Percentiles rank a stretch among this genome's conserved stretches.
These are phyloP conservation scores for Daldinia sp. DNA, from an alignment of 2,329 filamentous ascomycete genomes.

Conservation along the genomic window DNA sequence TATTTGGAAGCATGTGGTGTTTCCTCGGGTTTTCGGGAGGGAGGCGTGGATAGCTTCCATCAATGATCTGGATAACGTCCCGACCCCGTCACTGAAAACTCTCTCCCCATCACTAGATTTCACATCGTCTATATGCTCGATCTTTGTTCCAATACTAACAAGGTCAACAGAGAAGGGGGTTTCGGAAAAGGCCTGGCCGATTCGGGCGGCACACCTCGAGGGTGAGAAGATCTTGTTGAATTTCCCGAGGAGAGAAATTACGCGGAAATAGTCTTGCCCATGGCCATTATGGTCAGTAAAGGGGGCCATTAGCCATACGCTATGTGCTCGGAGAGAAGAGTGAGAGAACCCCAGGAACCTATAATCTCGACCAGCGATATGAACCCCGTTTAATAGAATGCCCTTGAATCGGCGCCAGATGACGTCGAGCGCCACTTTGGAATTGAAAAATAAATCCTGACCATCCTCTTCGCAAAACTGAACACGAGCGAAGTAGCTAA, in stretches of 20 bases:
- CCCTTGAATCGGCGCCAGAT: slow-evolving; percentile 68
- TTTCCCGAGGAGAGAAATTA: slow-evolving; percentile 59
- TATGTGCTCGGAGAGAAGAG: slow-evolving; percentile 76
- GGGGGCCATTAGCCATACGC: slow-evolving; percentile 68
- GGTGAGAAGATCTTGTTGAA: slow-evolving; percentile 61
- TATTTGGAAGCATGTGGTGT: slow-evolving; percentile 77
- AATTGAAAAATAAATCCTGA: slow-evolving; percentile 66
- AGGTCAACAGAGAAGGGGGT: slow-evolving; percentile 70
- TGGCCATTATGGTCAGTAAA: slow-evolving; percentile 51
- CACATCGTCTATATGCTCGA: slow-evolving; percentile 58
- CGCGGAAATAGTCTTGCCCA: slow-evolving; percentile 50
- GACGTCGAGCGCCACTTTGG: slow-evolving; percentile 55
- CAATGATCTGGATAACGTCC: slow-evolving; percentile 71
- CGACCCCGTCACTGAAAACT: slow-evolving; percentile 82
- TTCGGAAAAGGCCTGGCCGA: slow-evolving; percentile 77
- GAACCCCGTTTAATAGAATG: slow-evolving; percentile 66
- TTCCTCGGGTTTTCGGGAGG: slow-evolving; percentile 56
- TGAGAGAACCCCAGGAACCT: slow-evolving; percentile 81
- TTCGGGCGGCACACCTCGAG: slow-evolving; percentile 65
- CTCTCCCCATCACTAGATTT: slow-evolving; percentile 57
- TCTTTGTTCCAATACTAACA: slow-evolving; percentile 47
- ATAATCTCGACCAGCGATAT: slow-evolving; percentile 69
- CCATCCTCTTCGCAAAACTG: slow-evolving; percentile 79
- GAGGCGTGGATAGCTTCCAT: slow-evolving; percentile 66
- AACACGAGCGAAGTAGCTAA: slow-evolving; percentile 73